A percentile compares a stretch with the other conserved stretches of the same genome.
These are phyloP conservation scores for Edaphochlamys debaryana DNA, from an alignment of 139 green algal genomes.

Conservation along the genomic window DNA sequence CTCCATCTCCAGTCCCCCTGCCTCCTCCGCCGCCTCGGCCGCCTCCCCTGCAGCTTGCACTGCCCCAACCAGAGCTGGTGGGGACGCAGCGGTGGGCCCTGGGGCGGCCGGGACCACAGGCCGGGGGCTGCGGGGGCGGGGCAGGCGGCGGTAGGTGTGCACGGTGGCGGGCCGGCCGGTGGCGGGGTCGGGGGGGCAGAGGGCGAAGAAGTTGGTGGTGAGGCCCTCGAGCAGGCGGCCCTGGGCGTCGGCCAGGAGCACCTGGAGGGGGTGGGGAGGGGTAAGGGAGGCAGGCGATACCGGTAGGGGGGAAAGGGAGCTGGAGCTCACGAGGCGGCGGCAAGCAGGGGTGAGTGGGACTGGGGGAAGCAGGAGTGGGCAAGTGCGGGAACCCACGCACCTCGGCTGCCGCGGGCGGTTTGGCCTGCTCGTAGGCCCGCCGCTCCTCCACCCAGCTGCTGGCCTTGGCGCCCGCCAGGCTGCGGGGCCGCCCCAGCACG, in stretches of 20 bases:
- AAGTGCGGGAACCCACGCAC: neutral
- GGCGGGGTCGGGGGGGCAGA: too few relatives aligned
- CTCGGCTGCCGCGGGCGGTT: constrained; percentile 18
- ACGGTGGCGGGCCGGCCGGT: too few relatives aligned
- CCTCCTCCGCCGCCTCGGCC: neutral
- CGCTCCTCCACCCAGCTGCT: constrained; percentile 29
- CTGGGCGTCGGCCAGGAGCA: constrained; percentile 49
- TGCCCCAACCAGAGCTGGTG: neutral
- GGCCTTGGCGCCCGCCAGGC: neutral
- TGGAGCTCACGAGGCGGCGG: neutral
- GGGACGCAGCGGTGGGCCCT: neutral
- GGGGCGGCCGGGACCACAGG: neutral
- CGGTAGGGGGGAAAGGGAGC: neutral
- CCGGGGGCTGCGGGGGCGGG: too few relatives aligned
- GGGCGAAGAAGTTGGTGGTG: constrained; percentile 64
- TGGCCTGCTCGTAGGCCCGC: neutral
- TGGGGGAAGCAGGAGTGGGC: too few relatives aligned
- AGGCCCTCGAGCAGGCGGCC: constrained; percentile 62
- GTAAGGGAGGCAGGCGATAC: neutral
- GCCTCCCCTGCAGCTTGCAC: neutral
- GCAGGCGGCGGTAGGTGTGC: neutral
- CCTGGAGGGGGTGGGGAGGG: constrained; percentile 5
- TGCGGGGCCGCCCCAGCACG: constrained; percentile 16
- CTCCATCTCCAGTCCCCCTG: too few relatives aligned
- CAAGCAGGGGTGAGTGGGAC: neutral